These are phyloP conservation scores for Candolleomyces eurysporus DNA, from an alignment of 768 basidiomycete species.

Conservation along the genomic window DNA sequence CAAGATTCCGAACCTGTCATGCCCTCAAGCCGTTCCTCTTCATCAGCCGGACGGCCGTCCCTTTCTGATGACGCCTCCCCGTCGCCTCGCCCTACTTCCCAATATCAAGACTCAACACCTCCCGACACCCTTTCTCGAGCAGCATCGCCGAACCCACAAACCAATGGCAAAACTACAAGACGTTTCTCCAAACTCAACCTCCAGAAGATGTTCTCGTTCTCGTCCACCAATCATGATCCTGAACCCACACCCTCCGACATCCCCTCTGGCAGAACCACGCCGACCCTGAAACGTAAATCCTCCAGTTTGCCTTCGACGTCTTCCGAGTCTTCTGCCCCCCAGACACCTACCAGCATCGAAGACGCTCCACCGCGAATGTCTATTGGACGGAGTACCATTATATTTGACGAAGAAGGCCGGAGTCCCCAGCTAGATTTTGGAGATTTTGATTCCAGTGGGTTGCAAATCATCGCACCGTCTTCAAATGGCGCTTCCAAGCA, in stretches of 20 bases:
- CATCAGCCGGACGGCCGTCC: slow-evolving; percentile 8
- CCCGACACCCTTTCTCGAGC: slow-evolving; percentile 3
- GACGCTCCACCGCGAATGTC: slow-evolving; percentile 4
- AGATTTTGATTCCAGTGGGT: slow-evolving; percentile 2
- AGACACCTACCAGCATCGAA: slow-evolving; percentile 33
- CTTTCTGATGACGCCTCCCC: slow-evolving; percentile 4
- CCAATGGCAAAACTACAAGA: slow-evolving; percentile 22
- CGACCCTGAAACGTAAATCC: slow-evolving; percentile 11
- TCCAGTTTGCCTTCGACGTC: slow-evolving; percentile 17
- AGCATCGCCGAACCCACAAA: slow-evolving; percentile 24
- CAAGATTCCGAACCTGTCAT: slow-evolving; percentile 18
- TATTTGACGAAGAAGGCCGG: background rate
- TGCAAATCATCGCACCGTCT: slow-evolving; percentile 1
- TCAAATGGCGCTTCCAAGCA: background rate
- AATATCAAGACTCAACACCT: slow-evolving; percentile 9
- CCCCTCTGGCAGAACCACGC: slow-evolving; percentile 9
- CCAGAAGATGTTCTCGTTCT: slow-evolving; percentile 38
- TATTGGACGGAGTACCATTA: background rate
- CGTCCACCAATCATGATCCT: slow-evolving; percentile 12
- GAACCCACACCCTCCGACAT: slow-evolving; percentile 1
- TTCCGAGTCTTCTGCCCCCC: slow-evolving; percentile 19
- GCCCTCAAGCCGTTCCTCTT: slow-evolving; percentile 10
- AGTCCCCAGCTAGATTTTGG: slow-evolving; percentile 4
- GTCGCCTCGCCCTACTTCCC: slow-evolving; percentile 4
- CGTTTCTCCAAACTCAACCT: slow-evolving; percentile 39